Conservation (phyloP, 352 stramenopile species). For the Phytophthora hibernalis region DNA sequence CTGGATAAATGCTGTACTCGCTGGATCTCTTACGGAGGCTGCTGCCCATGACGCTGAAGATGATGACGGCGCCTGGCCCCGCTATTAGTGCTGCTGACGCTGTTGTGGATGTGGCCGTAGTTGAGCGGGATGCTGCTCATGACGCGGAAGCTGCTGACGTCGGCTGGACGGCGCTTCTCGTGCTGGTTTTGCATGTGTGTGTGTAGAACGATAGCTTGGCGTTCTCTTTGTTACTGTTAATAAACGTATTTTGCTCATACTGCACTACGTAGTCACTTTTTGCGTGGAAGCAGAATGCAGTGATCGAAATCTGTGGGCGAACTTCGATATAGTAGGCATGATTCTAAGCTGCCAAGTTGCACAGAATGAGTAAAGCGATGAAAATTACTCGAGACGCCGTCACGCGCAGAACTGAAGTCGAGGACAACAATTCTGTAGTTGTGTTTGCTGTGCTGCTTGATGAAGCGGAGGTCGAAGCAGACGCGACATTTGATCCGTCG, state of each 20-base stretch:
- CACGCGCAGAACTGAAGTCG: background rate
- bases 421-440: background rate
- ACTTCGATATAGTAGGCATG: background rate
- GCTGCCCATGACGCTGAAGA: no score
- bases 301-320: background rate
- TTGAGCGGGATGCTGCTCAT: no score
- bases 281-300: no score
- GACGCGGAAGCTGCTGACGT: no score
- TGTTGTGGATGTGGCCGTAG: no score
- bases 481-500: slow-evolving; percentile 3
- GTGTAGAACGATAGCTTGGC: background rate
- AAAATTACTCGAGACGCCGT: background rate
- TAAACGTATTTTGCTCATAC: slow-evolving; percentile 3
- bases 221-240: background rate
- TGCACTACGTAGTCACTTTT: no score
- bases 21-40: no score
- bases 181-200: background rate
- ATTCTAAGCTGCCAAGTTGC: background rate
- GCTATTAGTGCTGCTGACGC: no score
- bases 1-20: no score
- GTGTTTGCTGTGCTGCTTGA: background rate
- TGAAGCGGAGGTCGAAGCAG: background rate
- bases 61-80: no score
- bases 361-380: background rate
- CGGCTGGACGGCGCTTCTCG: no score